Percentiles rank a stretch among this genome's conserved stretches.
Conservation (phyloP, 768 basidiomycete species). For the Antrodiella citrinella region DNA sequence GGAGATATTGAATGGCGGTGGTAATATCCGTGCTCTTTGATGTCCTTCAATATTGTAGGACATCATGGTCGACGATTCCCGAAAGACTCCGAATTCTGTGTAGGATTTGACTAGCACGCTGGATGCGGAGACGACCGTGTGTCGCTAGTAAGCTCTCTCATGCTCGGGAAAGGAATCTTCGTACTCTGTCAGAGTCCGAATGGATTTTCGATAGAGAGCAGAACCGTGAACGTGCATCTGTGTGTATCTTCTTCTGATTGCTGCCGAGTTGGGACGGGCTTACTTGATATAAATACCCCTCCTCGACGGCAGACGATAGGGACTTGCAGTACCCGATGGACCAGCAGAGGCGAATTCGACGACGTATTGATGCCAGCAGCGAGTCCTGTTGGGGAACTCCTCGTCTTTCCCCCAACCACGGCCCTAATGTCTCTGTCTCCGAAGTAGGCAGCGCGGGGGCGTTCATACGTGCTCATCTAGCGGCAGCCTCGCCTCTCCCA, state of each 20-base stretch:
- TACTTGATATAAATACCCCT: not conserved
- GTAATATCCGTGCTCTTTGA: conserved; percentile 12
- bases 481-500: not conserved
- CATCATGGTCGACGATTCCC: no score
- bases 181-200: not conserved
- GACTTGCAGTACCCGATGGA: not conserved
- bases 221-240: not conserved
- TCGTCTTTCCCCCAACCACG: not conserved
- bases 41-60: not conserved
- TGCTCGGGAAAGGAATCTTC: no score
- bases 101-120: no score
- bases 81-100: no score
- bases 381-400: not conserved
- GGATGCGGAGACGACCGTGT: no score
- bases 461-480: not conserved
- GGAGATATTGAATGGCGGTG: conserved; percentile 61
- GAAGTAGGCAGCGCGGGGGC: not conserved
- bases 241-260: not conserved
- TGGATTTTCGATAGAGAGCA: not conserved
- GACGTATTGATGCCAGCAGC: not conserved
- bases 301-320: not conserved
- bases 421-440: not conserved
- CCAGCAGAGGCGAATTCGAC: not conserved
- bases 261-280: not conserved
- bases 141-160: no score